A percentile compares a stretch with the other conserved stretches of the same genome.
Conservation (phyloP, 225 moss, liverwort and hornwort genomes). For the Climacium dendroides region DNA sequence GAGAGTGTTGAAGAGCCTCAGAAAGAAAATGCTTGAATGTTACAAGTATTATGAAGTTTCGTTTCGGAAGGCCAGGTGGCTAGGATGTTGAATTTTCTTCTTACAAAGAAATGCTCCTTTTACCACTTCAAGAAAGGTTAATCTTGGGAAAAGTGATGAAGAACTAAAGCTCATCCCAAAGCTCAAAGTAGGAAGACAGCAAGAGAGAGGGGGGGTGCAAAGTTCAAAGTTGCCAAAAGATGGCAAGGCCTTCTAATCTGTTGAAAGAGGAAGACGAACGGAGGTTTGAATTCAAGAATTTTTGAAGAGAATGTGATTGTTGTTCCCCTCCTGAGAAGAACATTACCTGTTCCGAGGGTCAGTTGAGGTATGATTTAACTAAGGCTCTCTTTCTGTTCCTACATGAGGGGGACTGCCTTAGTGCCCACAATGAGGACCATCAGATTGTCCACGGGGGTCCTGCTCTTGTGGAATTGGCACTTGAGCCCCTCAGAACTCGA, state of each 20-base stretch:
- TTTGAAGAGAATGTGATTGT: slow-evolving; percentile 48
- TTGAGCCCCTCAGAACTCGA: slow-evolving; percentile 9
- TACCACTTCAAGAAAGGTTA: slow-evolving; percentile 31
- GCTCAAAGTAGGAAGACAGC: slow-evolving; percentile 33
- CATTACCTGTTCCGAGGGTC: slow-evolving; percentile 33
- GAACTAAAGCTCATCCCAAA: slow-evolving; percentile 25
- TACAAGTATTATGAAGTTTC: slow-evolving; percentile 20
- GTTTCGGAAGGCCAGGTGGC: slow-evolving; percentile 19
- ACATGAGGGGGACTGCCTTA: slow-evolving; percentile 10
- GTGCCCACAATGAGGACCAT: slow-evolving; percentile 8
- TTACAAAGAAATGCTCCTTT: slow-evolving; percentile 24
- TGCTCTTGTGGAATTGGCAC: slow-evolving; percentile 3
- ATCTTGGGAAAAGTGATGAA: slow-evolving; percentile 34
- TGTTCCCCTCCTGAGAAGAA: slow-evolving; percentile 34
- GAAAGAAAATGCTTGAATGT: neutral
- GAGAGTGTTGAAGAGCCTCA: slow-evolving; percentile 34
- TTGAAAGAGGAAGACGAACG: slow-evolving; percentile 23
- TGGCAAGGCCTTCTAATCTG: slow-evolving; percentile 9
- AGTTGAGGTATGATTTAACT: slow-evolving; percentile 52
- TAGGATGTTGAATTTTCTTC: slow-evolving; percentile 24
- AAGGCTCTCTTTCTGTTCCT: slow-evolving; percentile 33
- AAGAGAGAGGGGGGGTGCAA: slow-evolving; percentile 10
- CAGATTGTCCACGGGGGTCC: neutral
- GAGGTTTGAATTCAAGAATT: slow-evolving; percentile 37
- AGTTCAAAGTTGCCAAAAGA: slow-evolving; percentile 34